A percentile compares a stretch with the other conserved stretches of the same genome.
phyloP scores from a whole-genome alignment of 768 basidiomycete species.

The Clitopilus passeckerianus region DNA sequence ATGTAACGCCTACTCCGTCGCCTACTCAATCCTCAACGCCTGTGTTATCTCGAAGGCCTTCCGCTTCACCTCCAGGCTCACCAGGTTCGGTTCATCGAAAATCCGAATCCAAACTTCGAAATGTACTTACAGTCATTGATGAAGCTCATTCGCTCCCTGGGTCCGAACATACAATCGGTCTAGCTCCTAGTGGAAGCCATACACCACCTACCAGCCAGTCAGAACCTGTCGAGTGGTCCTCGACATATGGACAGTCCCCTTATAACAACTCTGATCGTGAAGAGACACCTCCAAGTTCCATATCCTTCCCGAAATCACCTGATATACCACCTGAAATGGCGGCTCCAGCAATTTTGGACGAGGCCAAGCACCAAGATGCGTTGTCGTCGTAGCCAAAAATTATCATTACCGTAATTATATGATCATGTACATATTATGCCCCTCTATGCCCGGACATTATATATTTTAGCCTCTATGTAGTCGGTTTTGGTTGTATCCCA shows the following conservation, averaged over 20 bases:
- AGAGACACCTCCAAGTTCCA: neutral
- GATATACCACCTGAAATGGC: constrained; percentile 16
- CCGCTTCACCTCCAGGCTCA: constrained; percentile 34
- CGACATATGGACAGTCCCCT: constrained; percentile 34
- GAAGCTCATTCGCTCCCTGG: constrained; percentile 42
- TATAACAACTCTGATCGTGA: constrained; percentile 14
- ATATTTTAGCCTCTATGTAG: constrained; percentile 7
- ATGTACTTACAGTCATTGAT: constrained; percentile 67
- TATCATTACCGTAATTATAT: constrained; percentile 13
- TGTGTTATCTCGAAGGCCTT: constrained; percentile 40
- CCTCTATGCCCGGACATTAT: too few relatives aligned
- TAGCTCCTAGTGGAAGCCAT: constrained; percentile 16
- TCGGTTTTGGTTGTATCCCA: constrained; percentile 39
- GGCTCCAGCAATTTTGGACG: constrained; percentile 12
- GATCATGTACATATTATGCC: neutral
- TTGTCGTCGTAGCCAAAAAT: constrained; percentile 10
- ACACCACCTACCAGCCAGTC: constrained; percentile 20
- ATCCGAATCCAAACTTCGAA: constrained; percentile 64
- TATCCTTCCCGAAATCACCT: constrained; percentile 11
- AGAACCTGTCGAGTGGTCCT: constrained; percentile 31
- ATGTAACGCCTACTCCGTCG: constrained; percentile 34
- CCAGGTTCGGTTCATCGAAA: constrained; percentile 32
- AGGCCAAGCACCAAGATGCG: constrained; percentile 8
- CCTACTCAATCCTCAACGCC: constrained; percentile 53
- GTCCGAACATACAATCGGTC: constrained; percentile 14